A percentile compares a stretch with the other conserved stretches of the same genome.
Conservation (phyloP, 257 asterid genomes). For the Lycium barbarum region DNA sequence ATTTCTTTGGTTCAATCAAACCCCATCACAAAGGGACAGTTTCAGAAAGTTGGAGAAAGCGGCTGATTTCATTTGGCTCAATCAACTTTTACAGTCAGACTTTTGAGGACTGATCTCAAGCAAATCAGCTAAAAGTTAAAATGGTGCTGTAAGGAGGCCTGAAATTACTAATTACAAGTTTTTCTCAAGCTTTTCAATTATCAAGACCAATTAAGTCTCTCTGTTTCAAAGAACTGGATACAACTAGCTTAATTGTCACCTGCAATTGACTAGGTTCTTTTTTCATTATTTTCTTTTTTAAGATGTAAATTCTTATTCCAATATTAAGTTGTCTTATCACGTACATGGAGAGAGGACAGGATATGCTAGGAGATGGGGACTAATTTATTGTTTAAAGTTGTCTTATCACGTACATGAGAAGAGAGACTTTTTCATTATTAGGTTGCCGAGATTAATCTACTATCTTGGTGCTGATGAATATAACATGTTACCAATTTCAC, state of each 20-base stretch:
- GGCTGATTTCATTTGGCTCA: neutral
- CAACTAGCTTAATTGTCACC: neutral
- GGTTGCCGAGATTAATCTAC: too few relatives aligned
- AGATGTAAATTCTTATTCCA: neutral
- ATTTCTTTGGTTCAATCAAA: neutral
- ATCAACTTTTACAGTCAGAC: neutral
- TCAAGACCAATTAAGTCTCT: neutral
- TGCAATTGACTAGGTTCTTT: slow-evolving; percentile 3
- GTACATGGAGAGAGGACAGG: too few relatives aligned
- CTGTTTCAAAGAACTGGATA: neutral
- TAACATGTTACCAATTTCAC: neutral
- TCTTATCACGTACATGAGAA: too few relatives aligned
- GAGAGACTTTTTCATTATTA: too few relatives aligned
- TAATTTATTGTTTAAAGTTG: too few relatives aligned
- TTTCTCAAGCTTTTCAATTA: neutral
- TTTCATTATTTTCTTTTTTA: neutral
- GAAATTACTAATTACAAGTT: neutral
- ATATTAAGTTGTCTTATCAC: neutral
- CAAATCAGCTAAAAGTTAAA: neutral
- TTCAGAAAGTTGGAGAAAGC: neutral
- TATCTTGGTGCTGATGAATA: too few relatives aligned
- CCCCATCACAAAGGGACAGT: neutral
- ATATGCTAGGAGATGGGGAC: too few relatives aligned
- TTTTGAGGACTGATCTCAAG: neutral
- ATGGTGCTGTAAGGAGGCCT: neutral